phyloP scores from a whole-genome alignment of 2,329 filamentous ascomycete species.

The Colletotrichum orchidophilum region DNA sequence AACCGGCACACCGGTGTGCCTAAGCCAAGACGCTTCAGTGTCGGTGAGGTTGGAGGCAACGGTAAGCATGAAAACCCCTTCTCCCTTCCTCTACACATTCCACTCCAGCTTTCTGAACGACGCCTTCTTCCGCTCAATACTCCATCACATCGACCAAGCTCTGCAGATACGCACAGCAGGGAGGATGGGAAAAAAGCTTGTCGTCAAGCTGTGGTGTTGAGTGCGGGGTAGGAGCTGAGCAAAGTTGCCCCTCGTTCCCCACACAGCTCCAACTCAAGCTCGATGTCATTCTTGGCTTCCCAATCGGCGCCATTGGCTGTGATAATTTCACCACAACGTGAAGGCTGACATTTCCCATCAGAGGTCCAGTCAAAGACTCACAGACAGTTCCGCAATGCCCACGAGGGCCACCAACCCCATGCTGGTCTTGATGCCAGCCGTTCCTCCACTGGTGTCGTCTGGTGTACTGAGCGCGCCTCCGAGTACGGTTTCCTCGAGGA shows the following conservation, averaged over 20 bases:
- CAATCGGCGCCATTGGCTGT: not conserved
- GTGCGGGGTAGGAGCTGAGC: constrained; percentile 32
- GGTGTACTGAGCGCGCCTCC: constrained; percentile 87
- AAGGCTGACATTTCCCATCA: constrained; percentile 47
- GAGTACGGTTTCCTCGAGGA: constrained; percentile 90
- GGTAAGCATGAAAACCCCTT: not conserved
- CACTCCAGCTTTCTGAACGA: not conserved
- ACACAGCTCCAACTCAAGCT: constrained; percentile 27
- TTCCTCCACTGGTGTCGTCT: constrained; percentile 92
- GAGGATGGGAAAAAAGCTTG: constrained; percentile 22
- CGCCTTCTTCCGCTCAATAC: not conserved
- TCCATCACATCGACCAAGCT: not conserved
- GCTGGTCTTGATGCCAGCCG: constrained; percentile 89
- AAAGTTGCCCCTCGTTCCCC: constrained; percentile 32
- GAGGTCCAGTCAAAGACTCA: constrained; percentile 87
- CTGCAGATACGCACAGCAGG: not conserved
- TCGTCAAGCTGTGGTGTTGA: constrained; percentile 10
- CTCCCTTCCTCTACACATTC: not conserved
- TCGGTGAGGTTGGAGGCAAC: constrained; percentile 55
- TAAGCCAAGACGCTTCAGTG: constrained; percentile 67
- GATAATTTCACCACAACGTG: not conserved
- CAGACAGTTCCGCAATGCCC: constrained; percentile 86
- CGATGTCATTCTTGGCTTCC: constrained; percentile 31
- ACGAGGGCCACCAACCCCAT: constrained; percentile 90
- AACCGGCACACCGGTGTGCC: constrained; percentile 72